Conservation (phyloP, 441 rosid genomes). For the Gossypium aridum region DNA sequence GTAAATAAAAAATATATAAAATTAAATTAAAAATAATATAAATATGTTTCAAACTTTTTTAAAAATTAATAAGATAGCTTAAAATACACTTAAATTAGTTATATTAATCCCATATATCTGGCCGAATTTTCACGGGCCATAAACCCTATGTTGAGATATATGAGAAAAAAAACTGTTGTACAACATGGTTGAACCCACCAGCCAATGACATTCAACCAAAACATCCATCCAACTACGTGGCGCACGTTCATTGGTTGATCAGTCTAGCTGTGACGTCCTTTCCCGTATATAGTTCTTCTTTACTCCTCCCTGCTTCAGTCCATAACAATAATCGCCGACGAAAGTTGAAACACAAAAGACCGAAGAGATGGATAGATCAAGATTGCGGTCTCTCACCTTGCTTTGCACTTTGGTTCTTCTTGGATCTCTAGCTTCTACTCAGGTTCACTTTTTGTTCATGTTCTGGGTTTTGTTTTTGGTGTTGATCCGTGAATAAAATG, state of each 20-base stretch:
- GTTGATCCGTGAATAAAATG: background rate
- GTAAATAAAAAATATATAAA: too few species aligned
- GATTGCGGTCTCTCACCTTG: conserved; percentile 18
- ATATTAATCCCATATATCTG: too few species aligned
- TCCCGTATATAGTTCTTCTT: background rate
- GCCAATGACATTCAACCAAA: background rate
- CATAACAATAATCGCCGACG: background rate
- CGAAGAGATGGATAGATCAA: conserved; percentile 35
- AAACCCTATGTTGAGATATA: too few species aligned
- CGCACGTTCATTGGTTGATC: background rate
- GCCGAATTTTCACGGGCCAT: too few species aligned
- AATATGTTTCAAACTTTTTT: too few species aligned
- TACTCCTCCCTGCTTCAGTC: background rate
- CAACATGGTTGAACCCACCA: too few species aligned
- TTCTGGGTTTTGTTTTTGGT: background rate
- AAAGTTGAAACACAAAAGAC: background rate
- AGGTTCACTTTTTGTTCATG: conserved; percentile 24
- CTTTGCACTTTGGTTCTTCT: conserved; percentile 27
- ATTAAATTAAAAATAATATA: too few species aligned
- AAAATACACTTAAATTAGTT: too few species aligned
- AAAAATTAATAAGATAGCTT: too few species aligned
- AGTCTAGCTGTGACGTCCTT: background rate
- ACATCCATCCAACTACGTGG: background rate
- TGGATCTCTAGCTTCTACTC: conserved; percentile 26
- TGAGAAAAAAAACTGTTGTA: too few species aligned